phyloP scores from a whole-genome alignment of 768 basidiomycete species.

The Trametopsis cervina region DNA sequence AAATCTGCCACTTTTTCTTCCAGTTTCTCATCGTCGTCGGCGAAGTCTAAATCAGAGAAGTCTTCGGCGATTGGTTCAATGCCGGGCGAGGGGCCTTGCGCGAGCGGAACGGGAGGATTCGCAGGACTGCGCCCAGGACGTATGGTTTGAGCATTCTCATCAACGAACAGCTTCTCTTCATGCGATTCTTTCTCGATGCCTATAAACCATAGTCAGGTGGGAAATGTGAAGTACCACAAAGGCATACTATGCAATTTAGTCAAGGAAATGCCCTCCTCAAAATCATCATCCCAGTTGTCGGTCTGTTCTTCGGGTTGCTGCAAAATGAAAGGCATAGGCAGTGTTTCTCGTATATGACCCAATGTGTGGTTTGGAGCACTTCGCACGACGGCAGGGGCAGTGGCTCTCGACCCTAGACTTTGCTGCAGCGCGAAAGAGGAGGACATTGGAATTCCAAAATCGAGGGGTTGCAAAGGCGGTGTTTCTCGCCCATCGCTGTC shows the following conservation, averaged over 20 bases:
- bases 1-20: constrained; percentile 80
- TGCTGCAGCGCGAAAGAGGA: constrained; percentile 14
- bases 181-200: constrained; percentile 55
- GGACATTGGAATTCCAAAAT: constrained; percentile 16
- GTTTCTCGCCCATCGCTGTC: constrained; percentile 29
- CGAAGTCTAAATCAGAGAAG: constrained; percentile 82
- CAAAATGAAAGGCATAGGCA: constrained; percentile 59
- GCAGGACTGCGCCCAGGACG: constrained; percentile 69
- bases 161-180: constrained; percentile 48
- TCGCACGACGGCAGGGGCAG: constrained; percentile 13
- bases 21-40: constrained; percentile 65
- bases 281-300: constrained; percentile 99
- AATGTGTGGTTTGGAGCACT: constrained; percentile 11
- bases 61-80: constrained; percentile 78
- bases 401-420: constrained; percentile 6
- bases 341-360: constrained; percentile 22
- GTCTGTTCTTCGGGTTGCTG: constrained; percentile 80
- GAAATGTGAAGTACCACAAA: too few species aligned
- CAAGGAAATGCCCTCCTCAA: constrained; percentile 88
- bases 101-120: constrained; percentile 34
- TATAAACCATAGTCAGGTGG: too few species aligned
- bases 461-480: constrained; percentile 27
- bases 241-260: constrained; percentile 71
- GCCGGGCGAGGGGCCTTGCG: constrained; percentile 53
- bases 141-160: constrained; percentile 79